Conservation (phyloP, 192 early-diverging fungal species). For the Glomus cerebriforme region DNA sequence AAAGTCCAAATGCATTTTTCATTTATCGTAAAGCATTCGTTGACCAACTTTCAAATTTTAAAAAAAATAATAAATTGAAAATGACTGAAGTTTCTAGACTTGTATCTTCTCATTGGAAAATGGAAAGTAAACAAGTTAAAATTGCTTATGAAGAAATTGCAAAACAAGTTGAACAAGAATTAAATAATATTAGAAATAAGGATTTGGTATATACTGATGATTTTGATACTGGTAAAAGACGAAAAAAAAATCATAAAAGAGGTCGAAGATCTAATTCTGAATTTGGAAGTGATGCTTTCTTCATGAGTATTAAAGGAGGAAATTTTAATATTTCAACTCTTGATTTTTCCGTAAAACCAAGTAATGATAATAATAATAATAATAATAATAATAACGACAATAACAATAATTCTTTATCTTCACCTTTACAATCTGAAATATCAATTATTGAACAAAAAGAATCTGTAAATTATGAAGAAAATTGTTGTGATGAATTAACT, state of each 20-base stretch:
- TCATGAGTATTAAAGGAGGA: not conserved
- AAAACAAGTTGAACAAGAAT: not conserved
- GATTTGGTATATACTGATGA: not conserved
- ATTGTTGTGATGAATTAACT: not conserved
- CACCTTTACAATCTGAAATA: no score
- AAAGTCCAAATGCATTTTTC: slow-evolving; percentile 11
- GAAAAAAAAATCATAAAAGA: not conserved
- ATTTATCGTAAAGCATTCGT: slow-evolving; percentile 12
- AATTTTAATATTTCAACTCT: not conserved
- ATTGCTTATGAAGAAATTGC: not conserved
- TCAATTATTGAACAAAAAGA: not conserved
- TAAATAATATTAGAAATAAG: not conserved
- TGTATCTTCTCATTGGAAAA: slow-evolving; percentile 1
- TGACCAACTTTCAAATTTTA: not conserved
- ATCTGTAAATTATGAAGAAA: not conserved
- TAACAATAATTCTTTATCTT: not conserved
- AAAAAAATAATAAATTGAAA: not conserved
- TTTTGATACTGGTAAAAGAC: not conserved
- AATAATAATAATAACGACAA: no score
- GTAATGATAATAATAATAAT: not conserved
- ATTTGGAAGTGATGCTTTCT: not conserved
- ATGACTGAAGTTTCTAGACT: slow-evolving; percentile 16
- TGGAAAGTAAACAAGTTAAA: not conserved
- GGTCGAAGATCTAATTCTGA: not conserved
- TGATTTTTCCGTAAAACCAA: not conserved